Evolutionary conservation across 768 basidiomycete species (phyloP), one percentile per base, ranked within the genome.

Genomic region (Paxillus involutus): DNA sequence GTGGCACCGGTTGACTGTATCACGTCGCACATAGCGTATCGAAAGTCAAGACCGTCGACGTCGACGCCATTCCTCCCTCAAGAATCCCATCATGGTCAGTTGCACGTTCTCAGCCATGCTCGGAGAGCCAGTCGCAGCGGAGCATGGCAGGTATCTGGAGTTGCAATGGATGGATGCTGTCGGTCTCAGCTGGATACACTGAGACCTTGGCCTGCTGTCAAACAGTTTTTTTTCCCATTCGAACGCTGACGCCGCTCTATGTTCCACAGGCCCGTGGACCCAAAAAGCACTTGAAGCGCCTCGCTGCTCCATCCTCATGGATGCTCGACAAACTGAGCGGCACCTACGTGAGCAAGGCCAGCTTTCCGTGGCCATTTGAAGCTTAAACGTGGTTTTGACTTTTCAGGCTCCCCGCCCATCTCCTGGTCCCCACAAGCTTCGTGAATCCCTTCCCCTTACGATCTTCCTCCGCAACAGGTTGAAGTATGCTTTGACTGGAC

Each of bases 251-350:
- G 13, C 10, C 46, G 4, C 53, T 53, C 32, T 48, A 36, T 47
- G 43, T 68, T 62, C 62, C 63, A 19, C 63, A 97, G 95, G 94
- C 84, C 71, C 89, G 95, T 75, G 95, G 95, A 86, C 95, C 95
- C 60, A 97, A 91, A 89, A 97, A 97, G 78, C 95, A 98, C 73
- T 84, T 98, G 80, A 98, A 98, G 84, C 91, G 96, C 70, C 85
- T 98, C 56, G 86, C 88, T 63, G 97, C 97, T 58, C 97, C 97
- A 59, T 96, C 94, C 44, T 89, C 93, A 80, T 99, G 97, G 97
- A 98, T 99, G 95, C 84, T 99, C 60, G 94, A 98, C 83, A 99
- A 99, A 80, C 77, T 99, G 67, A 87, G 90, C 76, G 93, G 93
- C 56, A 94, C 93, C 63, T 96, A 92, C 66, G 93, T 94, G 75